These are phyloP conservation scores for Wallacemonas sp. DNA, from an alignment of 208 protist species.

Conservation along the genomic window DNA sequence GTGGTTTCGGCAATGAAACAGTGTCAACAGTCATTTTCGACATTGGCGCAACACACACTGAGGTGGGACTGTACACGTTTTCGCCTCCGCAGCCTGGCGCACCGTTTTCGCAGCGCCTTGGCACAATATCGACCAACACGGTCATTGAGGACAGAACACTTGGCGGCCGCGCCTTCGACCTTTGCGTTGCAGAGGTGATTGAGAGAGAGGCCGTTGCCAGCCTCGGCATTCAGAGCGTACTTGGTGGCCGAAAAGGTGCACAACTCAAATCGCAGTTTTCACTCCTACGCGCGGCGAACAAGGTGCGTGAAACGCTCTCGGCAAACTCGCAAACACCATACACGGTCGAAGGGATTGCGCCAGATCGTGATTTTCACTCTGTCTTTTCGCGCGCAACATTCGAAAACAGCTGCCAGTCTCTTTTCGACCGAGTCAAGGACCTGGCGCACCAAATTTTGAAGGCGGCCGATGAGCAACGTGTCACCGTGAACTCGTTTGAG, in stretches of 20 bases:
- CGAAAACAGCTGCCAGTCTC: slow-evolving; percentile 72
- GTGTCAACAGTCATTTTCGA: slow-evolving; percentile 85
- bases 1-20: slow-evolving; percentile 74
- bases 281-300: slow-evolving; percentile 85
- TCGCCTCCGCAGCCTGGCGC: slow-evolving; percentile 31
- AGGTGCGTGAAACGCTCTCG: slow-evolving; percentile 88
- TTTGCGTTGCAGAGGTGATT: slow-evolving; percentile 87
- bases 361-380: slow-evolving; percentile 79
- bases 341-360: slow-evolving; percentile 88
- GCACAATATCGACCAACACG: slow-evolving; percentile 66
- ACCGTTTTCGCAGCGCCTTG: slow-evolving; percentile 47
- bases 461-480: slow-evolving; percentile 31
- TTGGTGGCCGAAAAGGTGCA: slow-evolving; percentile 28
- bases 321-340: slow-evolving; percentile 88
- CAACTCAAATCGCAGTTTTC: slow-evolving; percentile 89
- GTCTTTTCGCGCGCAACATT: slow-evolving; percentile 77
- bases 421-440: slow-evolving; percentile 65
- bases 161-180: slow-evolving; percentile 90
- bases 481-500: slow-evolving; percentile 75
- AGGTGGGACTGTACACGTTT: slow-evolving; percentile 87
- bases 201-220: slow-evolving; percentile 80
- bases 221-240: slow-evolving; percentile 52
- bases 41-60: slow-evolving; percentile 83
- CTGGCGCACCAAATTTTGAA: slow-evolving; percentile 54
- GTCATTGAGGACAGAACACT: slow-evolving; percentile 75